phyloP scores from a whole-genome alignment of 2,329 filamentous ascomycete species.

The Nakataea oryzae region DNA sequence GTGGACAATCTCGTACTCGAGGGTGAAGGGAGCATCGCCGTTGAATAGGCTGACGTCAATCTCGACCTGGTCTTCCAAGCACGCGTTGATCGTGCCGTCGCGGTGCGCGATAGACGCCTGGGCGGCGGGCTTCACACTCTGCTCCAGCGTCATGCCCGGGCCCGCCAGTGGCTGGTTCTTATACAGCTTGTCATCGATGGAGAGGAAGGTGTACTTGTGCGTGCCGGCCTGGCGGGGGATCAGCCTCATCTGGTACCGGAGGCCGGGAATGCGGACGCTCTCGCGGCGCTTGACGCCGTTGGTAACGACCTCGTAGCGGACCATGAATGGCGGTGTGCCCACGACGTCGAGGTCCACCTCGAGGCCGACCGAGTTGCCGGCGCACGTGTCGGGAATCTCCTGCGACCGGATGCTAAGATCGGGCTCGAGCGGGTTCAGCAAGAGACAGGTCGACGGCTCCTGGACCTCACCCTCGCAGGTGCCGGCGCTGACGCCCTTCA shows the following conservation, averaged over 20 bases:
- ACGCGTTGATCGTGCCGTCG: slow-evolving; percentile 51
- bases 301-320: slow-evolving; percentile 65
- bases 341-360: slow-evolving; percentile 82
- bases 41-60: slow-evolving; percentile 59
- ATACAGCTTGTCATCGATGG: slow-evolving; percentile 78
- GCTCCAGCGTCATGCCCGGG: slow-evolving; percentile 58
- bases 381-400: slow-evolving; percentile 88
- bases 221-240: slow-evolving; percentile 71
- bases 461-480: slow-evolving; percentile 81
- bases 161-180: slow-evolving; percentile 51
- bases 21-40: slow-evolving; percentile 76
- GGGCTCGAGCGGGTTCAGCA: slow-evolving; percentile 86
- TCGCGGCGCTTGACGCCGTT: slow-evolving; percentile 45
- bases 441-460: slow-evolving; percentile 86
- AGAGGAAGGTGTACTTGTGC: slow-evolving; percentile 77
- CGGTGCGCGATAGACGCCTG: slow-evolving; percentile 57
- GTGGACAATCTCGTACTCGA: slow-evolving; percentile 90
- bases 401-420: slow-evolving; percentile 63
- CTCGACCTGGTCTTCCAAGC: slow-evolving; percentile 70
- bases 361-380: slow-evolving; percentile 84
- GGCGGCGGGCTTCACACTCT: slow-evolving; percentile 88
- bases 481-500: slow-evolving; percentile 69
- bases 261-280: slow-evolving; percentile 50
- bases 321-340: slow-evolving; percentile 82
- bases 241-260: slow-evolving; percentile 77